These are phyloP conservation scores for Phanerodontia chrysosporium DNA, from an alignment of 768 basidiomycete genomes.

Conservation along the genomic window DNA sequence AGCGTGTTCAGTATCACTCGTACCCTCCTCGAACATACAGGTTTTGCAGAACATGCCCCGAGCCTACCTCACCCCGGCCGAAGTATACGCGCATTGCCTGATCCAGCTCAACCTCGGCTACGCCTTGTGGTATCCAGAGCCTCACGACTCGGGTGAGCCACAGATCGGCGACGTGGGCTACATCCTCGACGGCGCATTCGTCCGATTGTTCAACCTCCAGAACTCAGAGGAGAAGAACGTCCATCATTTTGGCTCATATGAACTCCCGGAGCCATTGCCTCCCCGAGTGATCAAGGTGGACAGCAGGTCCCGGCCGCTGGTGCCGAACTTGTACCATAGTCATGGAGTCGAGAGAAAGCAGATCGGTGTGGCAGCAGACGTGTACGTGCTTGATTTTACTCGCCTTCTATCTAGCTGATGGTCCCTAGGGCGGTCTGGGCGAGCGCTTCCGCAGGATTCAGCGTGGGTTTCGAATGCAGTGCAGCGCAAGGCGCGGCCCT, in stretches of 20 bases:
- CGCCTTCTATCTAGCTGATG: not conserved
- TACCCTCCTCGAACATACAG: too few relatives aligned
- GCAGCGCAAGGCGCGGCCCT: not conserved
- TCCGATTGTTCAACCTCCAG: slow-evolving; percentile 7
- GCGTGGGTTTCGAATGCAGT: not conserved
- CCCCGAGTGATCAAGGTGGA: not conserved
- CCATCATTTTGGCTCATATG: not conserved
- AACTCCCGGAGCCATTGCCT: not conserved
- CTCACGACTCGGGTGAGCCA: not conserved
- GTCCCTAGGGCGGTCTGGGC: not conserved
- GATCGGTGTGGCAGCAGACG: not conserved
- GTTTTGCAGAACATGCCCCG: too few relatives aligned
- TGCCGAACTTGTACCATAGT: not conserved
- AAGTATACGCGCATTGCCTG: too few relatives aligned
- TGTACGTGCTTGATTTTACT: not conserved
- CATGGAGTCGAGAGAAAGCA: not conserved
- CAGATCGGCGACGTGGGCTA: slow-evolving; percentile 8
- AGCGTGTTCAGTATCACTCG: too few relatives aligned
- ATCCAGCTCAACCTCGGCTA: not conserved
- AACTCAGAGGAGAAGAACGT: not conserved
- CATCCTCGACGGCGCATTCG: slow-evolving; percentile 3
- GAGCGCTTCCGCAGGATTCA: not conserved
- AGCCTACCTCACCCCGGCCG: too few relatives aligned
- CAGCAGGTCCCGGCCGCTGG: not conserved
- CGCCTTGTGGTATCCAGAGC: slow-evolving; percentile 6